Evolutionary conservation across 2,329 filamentous ascomycete genomes (phyloP).

Genomic region (Ambrosiella xylebori): DNA sequence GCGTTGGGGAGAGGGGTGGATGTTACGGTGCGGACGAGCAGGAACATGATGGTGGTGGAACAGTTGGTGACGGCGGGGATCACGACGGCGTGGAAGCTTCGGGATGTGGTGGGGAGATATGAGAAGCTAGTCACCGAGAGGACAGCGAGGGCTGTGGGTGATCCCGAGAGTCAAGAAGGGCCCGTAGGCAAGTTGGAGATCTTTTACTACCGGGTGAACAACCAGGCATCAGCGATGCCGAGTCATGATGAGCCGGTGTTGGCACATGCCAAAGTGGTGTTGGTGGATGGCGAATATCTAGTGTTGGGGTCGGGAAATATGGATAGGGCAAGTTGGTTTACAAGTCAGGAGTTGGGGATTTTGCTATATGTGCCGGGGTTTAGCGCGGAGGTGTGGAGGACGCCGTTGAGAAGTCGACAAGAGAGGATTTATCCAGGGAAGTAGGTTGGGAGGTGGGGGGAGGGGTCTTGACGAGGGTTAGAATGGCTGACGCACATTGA

Average conservation of each 20-base stretch:
- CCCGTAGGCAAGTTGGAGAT: conserved; percentile 36
- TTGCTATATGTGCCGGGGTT: conserved; percentile 31
- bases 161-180: conserved; percentile 5
- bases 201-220: conserved; percentile 36
- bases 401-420: conserved; percentile 22
- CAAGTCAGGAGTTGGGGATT: conserved; percentile 67
- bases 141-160: background rate
- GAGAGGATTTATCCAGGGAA: conserved; percentile 6
- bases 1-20: conserved; percentile 50
- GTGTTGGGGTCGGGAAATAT: conserved; percentile 69
- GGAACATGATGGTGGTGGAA: conserved; percentile 58
- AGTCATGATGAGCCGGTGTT: conserved; percentile 44
- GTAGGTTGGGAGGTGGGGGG: background rate
- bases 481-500: background rate
- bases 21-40: conserved; percentile 50
- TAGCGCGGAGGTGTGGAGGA: conserved; percentile 24
- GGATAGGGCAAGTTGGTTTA: conserved; percentile 74
- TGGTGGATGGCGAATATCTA: conserved; percentile 50
- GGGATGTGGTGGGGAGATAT: conserved; percentile 40
- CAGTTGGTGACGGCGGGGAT: conserved; percentile 67
- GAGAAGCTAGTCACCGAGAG: conserved; percentile 17
- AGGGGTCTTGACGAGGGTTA: background rate
- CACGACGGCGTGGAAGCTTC: conserved; percentile 49
- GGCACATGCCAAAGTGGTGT: conserved; percentile 60
- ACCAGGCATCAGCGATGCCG: conserved; percentile 16